Percentiles rank a stretch among this genome's conserved stretches.
Evolutionary conservation across 768 basidiomycete genomes (phyloP).

Genomic region (Fibroporia radiculosa): DNA sequence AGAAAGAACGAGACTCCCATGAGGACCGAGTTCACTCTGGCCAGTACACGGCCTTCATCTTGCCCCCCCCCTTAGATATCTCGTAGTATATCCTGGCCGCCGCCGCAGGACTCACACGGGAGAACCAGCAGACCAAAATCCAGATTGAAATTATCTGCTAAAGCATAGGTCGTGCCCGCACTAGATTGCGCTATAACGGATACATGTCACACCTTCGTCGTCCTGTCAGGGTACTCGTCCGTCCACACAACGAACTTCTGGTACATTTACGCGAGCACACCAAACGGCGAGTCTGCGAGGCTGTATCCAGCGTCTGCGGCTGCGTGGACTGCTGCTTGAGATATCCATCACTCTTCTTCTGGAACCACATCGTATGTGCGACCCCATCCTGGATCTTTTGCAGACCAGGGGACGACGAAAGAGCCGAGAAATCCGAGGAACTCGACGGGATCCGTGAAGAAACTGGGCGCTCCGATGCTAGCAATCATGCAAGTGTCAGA

Average conservation of each 20-base stretch:
- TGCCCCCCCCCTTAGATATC: not conserved
- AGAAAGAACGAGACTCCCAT: constrained; percentile 23
- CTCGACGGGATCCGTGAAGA: constrained; percentile 18
- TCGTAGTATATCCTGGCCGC: constrained; percentile 26
- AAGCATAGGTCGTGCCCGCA: not conserved
- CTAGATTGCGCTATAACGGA: too few species aligned
- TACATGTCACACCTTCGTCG: constrained; percentile 43
- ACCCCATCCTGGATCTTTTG: not conserved
- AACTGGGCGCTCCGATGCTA: constrained; percentile 20
- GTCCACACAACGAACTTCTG: constrained; percentile 27
- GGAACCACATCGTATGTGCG: constrained; percentile 11
- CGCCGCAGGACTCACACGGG: constrained; percentile 23
- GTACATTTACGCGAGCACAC: constrained; percentile 31
- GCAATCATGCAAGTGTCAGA: too few species aligned
- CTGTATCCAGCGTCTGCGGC: constrained; percentile 39
- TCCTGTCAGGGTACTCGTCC: constrained; percentile 51
- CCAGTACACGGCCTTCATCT: not conserved
- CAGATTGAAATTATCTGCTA: constrained; percentile 26
- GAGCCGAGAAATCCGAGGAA: constrained; percentile 17
- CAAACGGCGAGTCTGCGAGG: constrained; percentile 50
- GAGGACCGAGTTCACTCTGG: constrained; percentile 13
- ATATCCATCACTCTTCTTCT: constrained; percentile 25
- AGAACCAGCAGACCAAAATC: constrained; percentile 30
- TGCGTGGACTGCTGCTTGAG: constrained; percentile 22
- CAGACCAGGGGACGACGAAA: constrained; percentile 16